Percentiles rank a stretch among this genome's conserved stretches.
Conservation (phyloP, 257 asterid species). For the Primulina huaijiensis region DNA sequence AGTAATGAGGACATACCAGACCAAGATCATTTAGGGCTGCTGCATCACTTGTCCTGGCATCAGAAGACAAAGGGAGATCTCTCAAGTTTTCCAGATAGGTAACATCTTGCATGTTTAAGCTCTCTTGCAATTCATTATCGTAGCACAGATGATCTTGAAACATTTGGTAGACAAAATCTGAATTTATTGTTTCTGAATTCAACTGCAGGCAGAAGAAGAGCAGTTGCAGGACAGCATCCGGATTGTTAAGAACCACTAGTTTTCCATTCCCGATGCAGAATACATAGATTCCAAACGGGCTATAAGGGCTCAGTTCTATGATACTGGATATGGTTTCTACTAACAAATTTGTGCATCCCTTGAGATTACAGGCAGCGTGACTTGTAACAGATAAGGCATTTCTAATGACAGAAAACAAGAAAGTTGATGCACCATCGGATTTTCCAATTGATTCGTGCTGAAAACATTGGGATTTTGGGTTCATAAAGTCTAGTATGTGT, state of each 20-base stretch:
- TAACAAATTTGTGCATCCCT: constrained; percentile 74
- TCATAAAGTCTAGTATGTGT: constrained; percentile 38
- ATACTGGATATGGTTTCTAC: constrained; percentile 68
- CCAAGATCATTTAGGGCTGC: constrained; percentile 67
- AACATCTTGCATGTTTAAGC: constrained; percentile 70
- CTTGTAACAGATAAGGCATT: constrained; percentile 59
- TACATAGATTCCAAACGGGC: constrained; percentile 66
- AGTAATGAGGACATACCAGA: constrained; percentile 41
- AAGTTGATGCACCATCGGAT: constrained; percentile 30
- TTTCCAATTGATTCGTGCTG: constrained; percentile 26
- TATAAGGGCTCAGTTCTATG: constrained; percentile 73
- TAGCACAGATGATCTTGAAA: constrained; percentile 51
- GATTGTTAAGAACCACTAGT: constrained; percentile 54
- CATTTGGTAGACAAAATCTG: constrained; percentile 37
- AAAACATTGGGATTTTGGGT: constrained; percentile 41
- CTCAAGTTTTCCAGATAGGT: constrained; percentile 43
- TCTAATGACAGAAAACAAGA: constrained; percentile 56
- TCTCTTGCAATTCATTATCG: constrained; percentile 54
- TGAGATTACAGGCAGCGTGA: constrained; percentile 68
- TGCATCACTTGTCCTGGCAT: constrained; percentile 37
- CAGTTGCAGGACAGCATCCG: constrained; percentile 75
- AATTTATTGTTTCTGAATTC: constrained; percentile 43
- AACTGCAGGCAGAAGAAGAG: constrained; percentile 67
- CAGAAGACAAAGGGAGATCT: constrained; percentile 60
- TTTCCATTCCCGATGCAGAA: constrained; percentile 64